Percentiles rank a stretch among this genome's conserved stretches.
Conservation (phyloP, 2,329 filamentous ascomycete genomes). For the Stemphylium beticola region DNA sequence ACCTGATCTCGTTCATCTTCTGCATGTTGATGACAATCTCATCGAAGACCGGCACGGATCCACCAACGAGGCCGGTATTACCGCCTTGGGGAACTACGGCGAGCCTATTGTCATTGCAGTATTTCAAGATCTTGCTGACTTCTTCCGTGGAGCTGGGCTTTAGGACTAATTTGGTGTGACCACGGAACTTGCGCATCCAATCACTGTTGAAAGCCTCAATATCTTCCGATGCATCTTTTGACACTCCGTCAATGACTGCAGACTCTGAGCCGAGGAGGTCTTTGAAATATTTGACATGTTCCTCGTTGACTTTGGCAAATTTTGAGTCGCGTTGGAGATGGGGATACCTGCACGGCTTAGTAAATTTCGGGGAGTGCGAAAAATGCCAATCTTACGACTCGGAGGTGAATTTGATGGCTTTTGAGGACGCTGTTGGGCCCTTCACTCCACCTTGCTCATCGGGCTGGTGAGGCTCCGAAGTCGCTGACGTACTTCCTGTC, state of each 20-base stretch:
- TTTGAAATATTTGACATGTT: constrained; percentile 85
- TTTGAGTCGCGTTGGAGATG: constrained; percentile 78
- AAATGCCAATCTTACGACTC: constrained; percentile 63
- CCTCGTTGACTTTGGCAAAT: constrained; percentile 73
- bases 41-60: constrained; percentile 95
- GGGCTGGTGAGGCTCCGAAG: constrained; percentile 50
- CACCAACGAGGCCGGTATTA: constrained; percentile 94
- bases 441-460: constrained; percentile 45
- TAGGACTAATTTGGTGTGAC: constrained; percentile 84
- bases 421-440: constrained; percentile 44
- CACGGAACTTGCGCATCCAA: constrained; percentile 99
- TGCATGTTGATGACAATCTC: constrained; percentile 93
- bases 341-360: constrained; percentile 64
- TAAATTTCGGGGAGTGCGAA: neutral
- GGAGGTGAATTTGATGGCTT: constrained; percentile 75
- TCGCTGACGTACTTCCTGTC: constrained; percentile 47
- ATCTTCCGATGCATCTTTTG: constrained; percentile 75
- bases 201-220: constrained; percentile 93
- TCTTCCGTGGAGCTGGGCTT: constrained; percentile 85
- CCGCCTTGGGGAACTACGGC: constrained; percentile 97
- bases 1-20: constrained; percentile 89
- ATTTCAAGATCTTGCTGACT: constrained; percentile 87
- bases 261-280: constrained; percentile 78
- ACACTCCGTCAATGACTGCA: constrained; percentile 84
- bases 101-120: constrained; percentile 91